phyloP scores from a whole-genome alignment of 2,329 filamentous ascomycete species.

The Fusarium subtropicale region DNA sequence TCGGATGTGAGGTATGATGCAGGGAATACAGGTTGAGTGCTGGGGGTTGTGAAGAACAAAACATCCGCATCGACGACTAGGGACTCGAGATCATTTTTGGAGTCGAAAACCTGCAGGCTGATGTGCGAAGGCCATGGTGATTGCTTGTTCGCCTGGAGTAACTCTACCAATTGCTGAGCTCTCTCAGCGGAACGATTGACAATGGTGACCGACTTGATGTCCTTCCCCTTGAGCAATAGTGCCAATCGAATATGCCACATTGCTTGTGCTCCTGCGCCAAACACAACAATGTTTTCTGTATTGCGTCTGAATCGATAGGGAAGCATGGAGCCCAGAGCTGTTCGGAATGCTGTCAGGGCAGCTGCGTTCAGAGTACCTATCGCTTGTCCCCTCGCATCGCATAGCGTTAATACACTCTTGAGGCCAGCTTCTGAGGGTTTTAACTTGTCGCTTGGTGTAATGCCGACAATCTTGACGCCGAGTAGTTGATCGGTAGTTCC shows the following conservation, averaged over 20 bases:
- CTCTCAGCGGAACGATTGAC: slow-evolving; percentile 50
- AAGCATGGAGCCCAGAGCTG: slow-evolving; percentile 71
- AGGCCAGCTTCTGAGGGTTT: slow-evolving; percentile 44
- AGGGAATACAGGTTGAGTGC: slow-evolving; percentile 48
- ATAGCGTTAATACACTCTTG: slow-evolving; percentile 65
- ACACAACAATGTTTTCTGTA: slow-evolving; percentile 67
- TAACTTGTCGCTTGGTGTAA: slow-evolving; percentile 38
- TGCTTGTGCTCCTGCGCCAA: slow-evolving; percentile 77
- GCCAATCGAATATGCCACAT: slow-evolving; percentile 79
- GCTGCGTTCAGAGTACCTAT: slow-evolving; percentile 74
- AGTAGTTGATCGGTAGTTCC: slow-evolving; percentile 68
- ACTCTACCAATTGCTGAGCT: slow-evolving; percentile 39
- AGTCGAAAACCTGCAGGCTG: slow-evolving; percentile 27
- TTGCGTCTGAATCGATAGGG: slow-evolving; percentile 57
- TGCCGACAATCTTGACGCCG: slow-evolving; percentile 71
- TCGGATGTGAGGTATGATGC: slow-evolving; percentile 36
- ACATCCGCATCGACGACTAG: slow-evolving; percentile 43
- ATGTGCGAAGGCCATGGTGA: slow-evolving; percentile 35
- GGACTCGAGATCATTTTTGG: slow-evolving; percentile 28
- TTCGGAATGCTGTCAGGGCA: slow-evolving; percentile 76
- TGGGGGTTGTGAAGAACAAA: slow-evolving; percentile 51
- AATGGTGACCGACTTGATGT: slow-evolving; percentile 48
- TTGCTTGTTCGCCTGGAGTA: slow-evolving; percentile 17
- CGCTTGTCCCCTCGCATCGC: slow-evolving; percentile 67
- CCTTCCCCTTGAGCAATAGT: slow-evolving; percentile 60